These are phyloP conservation scores for Eucommia ulmoides DNA, from an alignment of 257 asterid species.

Conservation along the genomic window DNA sequence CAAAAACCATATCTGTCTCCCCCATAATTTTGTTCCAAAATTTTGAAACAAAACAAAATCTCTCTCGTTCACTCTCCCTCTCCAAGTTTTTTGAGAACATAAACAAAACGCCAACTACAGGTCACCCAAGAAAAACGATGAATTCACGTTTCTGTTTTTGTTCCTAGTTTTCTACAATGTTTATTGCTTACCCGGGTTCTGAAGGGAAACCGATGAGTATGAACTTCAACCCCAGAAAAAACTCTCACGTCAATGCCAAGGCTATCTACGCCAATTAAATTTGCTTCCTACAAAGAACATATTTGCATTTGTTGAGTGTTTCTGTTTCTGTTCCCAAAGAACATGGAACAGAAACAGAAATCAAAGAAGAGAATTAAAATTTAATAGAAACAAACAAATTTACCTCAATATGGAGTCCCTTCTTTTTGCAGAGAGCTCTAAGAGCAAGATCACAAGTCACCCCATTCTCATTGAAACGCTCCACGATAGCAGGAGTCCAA, in stretches of 20 bases:
- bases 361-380: neutral
- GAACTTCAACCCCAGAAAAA: conserved; percentile 51
- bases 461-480: conserved; percentile 33
- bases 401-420: conserved; percentile 71
- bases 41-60: too few relatives aligned
- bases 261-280: conserved; percentile 68
- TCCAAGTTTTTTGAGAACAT: too few relatives aligned
- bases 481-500: conserved; percentile 42
- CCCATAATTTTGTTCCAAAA: too few relatives aligned
- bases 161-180: too few relatives aligned
- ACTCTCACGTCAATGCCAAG: conserved; percentile 74
- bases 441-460: conserved; percentile 41
- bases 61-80: too few relatives aligned
- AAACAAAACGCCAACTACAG: too few relatives aligned
- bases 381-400: conserved; percentile 2
- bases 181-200: conserved; percentile 64
- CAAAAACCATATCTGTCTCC: too few relatives aligned
- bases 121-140: too few relatives aligned
- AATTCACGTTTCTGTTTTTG: too few relatives aligned
- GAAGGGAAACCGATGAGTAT: conserved; percentile 68
- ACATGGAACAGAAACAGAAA: too few relatives aligned
- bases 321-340: too few relatives aligned
- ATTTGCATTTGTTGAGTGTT: too few relatives aligned
- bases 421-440: conserved; percentile 68
- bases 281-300: conserved; percentile 36